Evolutionary conservation across 164 flowering plant genomes (phyloP), one percentile per base, ranked within the genome.

Genomic region (Cinnamomum micranthum): DNA sequence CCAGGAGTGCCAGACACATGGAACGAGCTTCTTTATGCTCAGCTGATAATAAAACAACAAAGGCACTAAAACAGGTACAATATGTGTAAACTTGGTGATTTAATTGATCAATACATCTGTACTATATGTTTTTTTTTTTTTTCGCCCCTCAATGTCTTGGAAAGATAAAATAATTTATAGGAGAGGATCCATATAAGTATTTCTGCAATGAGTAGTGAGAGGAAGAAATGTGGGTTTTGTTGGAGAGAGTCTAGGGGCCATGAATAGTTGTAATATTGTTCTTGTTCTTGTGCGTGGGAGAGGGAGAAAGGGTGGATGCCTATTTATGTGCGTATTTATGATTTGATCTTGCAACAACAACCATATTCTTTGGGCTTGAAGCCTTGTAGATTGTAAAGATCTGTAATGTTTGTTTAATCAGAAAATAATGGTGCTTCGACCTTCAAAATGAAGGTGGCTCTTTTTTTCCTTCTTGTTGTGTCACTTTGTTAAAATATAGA

Each of bases 1-100:
- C 99, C 99, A 0, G 99, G 99, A 2, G 97, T 95, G n/a, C 99
- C 99, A 0, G 99, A 95, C 75, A 31, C 85, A 0, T 95, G 99
- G 99, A 95, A 95, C 50, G 99, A 95, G 87, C 84, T 93, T 51
- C 86, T 95, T 25, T 95, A 90, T 76, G 93, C 93, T 0, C 86
- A 90, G 81, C 76, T 95, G 15, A 70, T 92, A 51, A 78, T 88
- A 22, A 86, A 80, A 74, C 84, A 80, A 4, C 62, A 31, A 28
- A 67, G 47, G 15, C 69, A 67, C 69, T 67, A 17, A 67, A 64
- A 64, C 28, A 64, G 67, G 28, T 64, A 64, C 10, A 67, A 14
- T 13, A 7, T 67, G 15, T n/a, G 19, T 14, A 67, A 6, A 20
- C 33, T 17, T 17, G 69, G 69, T 67, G 41, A 67, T 67, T 67